A percentile compares a stretch with the other conserved stretches of the same genome.
phyloP scores from a whole-genome alignment of 805 yeast species.

The Metschnikowia kunwiensis region DNA sequence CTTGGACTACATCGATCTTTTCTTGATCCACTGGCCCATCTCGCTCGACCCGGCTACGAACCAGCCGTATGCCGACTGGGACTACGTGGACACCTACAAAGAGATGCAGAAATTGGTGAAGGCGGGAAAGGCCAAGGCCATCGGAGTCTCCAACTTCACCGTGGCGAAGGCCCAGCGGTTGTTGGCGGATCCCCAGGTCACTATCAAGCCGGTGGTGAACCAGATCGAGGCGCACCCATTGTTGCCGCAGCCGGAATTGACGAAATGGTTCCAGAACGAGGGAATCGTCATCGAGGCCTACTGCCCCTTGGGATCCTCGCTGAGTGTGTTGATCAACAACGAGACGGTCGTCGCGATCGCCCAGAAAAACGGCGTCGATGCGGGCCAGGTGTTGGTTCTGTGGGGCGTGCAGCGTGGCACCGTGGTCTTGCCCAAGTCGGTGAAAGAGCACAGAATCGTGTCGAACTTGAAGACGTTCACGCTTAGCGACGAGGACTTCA shows the following conservation, averaged over 20 bases:
- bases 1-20: slow-evolving; percentile 18
- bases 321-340: slow-evolving; percentile 13
- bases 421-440: slow-evolving; percentile 19
- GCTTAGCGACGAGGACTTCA: slow-evolving; percentile 36
- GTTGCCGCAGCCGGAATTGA: slow-evolving; percentile 18
- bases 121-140: slow-evolving; percentile 17
- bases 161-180: slow-evolving; percentile 12
- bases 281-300: slow-evolving; percentile 16
- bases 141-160: slow-evolving; percentile 19
- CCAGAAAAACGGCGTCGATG: slow-evolving; percentile 14
- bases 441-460: slow-evolving; percentile 30
- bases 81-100: slow-evolving; percentile 33
- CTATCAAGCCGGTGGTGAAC: slow-evolving; percentile 18
- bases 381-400: slow-evolving; percentile 17
- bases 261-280: slow-evolving; percentile 10
- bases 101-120: slow-evolving; percentile 29
- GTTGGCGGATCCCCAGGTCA: slow-evolving; percentile 16
- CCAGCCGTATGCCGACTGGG: slow-evolving; percentile 11
- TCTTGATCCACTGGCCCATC: slow-evolving; percentile 20
- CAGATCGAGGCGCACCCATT: slow-evolving; percentile 21
- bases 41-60: slow-evolving; percentile 11
- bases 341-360: slow-evolving; percentile 13
- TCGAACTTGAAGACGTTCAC: slow-evolving; percentile 35
- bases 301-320: slow-evolving; percentile 18
- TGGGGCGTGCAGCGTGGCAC: slow-evolving; percentile 20